Evolutionary conservation across 2,329 filamentous ascomycete genomes (phyloP).

Genomic region (Aspergillus felis): DNA sequence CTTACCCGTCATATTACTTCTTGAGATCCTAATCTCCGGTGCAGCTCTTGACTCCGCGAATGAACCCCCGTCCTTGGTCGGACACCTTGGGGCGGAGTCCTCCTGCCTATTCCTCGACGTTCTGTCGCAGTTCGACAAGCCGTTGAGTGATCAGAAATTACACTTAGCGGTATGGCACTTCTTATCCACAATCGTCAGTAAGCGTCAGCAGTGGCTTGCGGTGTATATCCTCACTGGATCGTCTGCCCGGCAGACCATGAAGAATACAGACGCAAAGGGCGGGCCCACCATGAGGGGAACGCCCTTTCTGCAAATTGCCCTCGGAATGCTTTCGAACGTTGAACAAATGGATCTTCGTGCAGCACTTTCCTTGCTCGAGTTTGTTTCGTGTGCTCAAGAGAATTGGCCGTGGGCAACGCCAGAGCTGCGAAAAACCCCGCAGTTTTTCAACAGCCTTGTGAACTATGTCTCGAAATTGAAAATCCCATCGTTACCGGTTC

Average conservation of each 20-base stretch:
- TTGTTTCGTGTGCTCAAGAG: conserved; percentile 83
- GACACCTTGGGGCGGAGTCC: conserved; percentile 76
- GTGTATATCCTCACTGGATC: conserved; percentile 87
- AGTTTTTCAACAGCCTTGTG: conserved; percentile 69
- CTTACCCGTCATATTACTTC: conserved; percentile 61
- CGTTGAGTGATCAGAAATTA: conserved; percentile 62
- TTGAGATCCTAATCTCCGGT: conserved; percentile 69
- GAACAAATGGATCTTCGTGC: conserved; percentile 61
- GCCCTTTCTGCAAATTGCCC: conserved; percentile 70
- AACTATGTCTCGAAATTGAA: conserved; percentile 63
- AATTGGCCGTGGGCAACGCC: conserved; percentile 95
- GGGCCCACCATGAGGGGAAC: conserved; percentile 49
- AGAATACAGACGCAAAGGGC: conserved; percentile 46
- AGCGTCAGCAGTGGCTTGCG: conserved; percentile 93
- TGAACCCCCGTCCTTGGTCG: conserved; percentile 93
- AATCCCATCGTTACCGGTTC: conserved; percentile 46
- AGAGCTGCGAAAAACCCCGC: conserved; percentile 67
- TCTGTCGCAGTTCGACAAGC: conserved; percentile 71
- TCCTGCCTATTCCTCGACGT: conserved; percentile 80
- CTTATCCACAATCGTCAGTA: conserved; percentile 78
- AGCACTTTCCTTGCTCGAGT: conserved; percentile 74
- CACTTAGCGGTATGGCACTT: conserved; percentile 76
- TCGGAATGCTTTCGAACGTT: conserved; percentile 66
- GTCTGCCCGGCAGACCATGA: conserved; percentile 72
- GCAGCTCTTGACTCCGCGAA: conserved; percentile 58